phyloP scores from a whole-genome alignment of 441 rosid genomes.

The Eutrema salsugineum region DNA sequence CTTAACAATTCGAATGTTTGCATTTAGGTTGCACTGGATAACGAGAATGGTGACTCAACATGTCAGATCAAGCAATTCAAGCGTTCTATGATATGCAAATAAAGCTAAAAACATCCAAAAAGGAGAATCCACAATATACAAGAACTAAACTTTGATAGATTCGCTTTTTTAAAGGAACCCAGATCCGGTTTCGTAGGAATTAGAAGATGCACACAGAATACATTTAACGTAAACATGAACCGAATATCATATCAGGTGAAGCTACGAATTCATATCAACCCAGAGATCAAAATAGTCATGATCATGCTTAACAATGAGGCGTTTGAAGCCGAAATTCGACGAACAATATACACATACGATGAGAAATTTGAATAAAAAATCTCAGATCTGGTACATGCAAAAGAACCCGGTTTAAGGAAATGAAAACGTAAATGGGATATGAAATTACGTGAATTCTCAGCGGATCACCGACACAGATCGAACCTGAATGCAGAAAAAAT shows the following conservation, averaged over 20 bases:
- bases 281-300: not conserved
- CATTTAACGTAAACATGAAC: slow-evolving; percentile 16
- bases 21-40: not conserved
- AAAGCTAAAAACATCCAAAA: not conserved
- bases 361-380: not conserved
- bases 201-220: slow-evolving; percentile 10
- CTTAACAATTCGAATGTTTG: not conserved
- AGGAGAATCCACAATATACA: not conserved
- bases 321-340: not conserved
- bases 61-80: slow-evolving; percentile 16
- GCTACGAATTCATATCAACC: not conserved
- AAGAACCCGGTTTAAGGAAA: not conserved
- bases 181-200: slow-evolving; percentile 19
- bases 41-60: not conserved
- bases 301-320: slow-evolving; percentile 14
- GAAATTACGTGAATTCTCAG: slow-evolving; percentile 15
- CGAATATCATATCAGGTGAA: not conserved
- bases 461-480: slow-evolving; percentile 36
- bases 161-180: not conserved
- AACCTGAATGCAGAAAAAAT: slow-evolving; percentile 6
- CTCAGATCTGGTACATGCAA: slow-evolving; percentile 35
- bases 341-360: not conserved
- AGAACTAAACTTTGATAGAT: not conserved
- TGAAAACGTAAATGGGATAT: slow-evolving; percentile 8
- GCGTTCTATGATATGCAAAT: not conserved